A percentile compares a stretch with the other conserved stretches of the same genome.
Evolutionary conservation across 257 asterid genomes (phyloP).

Genomic region (Gentiana straminea): DNA sequence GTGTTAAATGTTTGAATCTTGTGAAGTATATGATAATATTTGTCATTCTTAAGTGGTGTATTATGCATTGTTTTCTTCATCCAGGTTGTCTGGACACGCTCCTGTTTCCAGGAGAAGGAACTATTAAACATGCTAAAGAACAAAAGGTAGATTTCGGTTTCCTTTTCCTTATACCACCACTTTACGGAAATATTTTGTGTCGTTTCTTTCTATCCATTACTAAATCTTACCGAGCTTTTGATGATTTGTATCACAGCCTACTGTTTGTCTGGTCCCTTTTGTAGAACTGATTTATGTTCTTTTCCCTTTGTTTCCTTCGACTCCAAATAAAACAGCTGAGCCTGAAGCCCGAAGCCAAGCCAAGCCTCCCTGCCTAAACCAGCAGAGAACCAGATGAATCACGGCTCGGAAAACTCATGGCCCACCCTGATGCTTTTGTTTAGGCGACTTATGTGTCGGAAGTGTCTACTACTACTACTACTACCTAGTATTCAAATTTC

Average conservation of each 20-base stretch:
- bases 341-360: constrained; percentile 82
- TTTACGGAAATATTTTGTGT: too few relatives aligned
- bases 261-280: constrained; percentile 17
- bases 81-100: constrained; percentile 87
- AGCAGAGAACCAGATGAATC: constrained; percentile 71
- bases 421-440: constrained; percentile 78
- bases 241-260: constrained; percentile 19
- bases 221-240: constrained; percentile 6
- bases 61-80: constrained; percentile 15
- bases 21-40: too few relatives aligned
- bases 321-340: constrained; percentile 82
- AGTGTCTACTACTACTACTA: constrained; percentile 71
- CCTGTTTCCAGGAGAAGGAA: constrained; percentile 82
- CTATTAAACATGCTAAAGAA: constrained; percentile 49
- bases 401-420: constrained; percentile 59
- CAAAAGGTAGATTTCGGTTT: constrained; percentile 62
- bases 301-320: constrained; percentile 83
- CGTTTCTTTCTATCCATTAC: background rate
- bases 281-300: constrained; percentile 60
- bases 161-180: constrained; percentile 5
- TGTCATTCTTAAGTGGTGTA: too few relatives aligned
- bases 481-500: constrained; percentile 48
- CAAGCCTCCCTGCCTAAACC: constrained; percentile 82
- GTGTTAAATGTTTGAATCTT: too few relatives aligned
- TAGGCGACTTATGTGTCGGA: constrained; percentile 13